Conservation (phyloP, 2,329 filamentous ascomycete genomes). For the Colletotrichum australisinense region DNA sequence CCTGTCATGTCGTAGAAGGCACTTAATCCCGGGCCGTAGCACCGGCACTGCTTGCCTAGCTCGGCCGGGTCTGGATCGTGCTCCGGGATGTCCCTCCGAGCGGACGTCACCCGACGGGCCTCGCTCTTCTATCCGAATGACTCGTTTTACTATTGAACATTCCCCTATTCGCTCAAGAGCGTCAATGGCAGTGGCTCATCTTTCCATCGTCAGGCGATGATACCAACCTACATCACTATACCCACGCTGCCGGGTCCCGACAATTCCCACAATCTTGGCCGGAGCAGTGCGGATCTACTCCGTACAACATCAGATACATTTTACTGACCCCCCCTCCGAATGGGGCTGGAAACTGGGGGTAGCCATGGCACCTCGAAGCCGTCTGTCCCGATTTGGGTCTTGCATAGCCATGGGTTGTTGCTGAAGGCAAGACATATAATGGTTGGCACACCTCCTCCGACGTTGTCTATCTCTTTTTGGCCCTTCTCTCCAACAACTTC, state of each 20-base stretch:
- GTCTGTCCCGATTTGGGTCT: slow-evolving; percentile 10
- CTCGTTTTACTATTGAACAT: background rate
- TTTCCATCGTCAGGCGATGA: slow-evolving; percentile 1
- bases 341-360: background rate
- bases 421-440: slow-evolving; percentile 12
- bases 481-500: slow-evolving; percentile 4
- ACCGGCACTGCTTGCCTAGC: slow-evolving; percentile 17
- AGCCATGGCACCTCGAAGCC: background rate
- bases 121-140: slow-evolving; percentile 1
- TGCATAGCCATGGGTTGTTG: background rate
- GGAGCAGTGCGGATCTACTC: background rate
- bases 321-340: slow-evolving; percentile 3
- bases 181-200: background rate
- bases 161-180: background rate
- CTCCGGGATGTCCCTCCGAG: background rate
- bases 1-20: background rate
- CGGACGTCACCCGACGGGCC: slow-evolving; percentile 23
- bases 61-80: background rate
- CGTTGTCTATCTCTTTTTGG: background rate
- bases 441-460: background rate
- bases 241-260: slow-evolving; percentile 18
- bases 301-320: background rate
- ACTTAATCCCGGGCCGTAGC: background rate
- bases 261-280: slow-evolving; percentile 4
- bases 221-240: slow-evolving; percentile 3